Base-by-base conservation (phyloP, 2,329 filamentous ascomycete species). In the Ceratocystis papillata region DNA sequence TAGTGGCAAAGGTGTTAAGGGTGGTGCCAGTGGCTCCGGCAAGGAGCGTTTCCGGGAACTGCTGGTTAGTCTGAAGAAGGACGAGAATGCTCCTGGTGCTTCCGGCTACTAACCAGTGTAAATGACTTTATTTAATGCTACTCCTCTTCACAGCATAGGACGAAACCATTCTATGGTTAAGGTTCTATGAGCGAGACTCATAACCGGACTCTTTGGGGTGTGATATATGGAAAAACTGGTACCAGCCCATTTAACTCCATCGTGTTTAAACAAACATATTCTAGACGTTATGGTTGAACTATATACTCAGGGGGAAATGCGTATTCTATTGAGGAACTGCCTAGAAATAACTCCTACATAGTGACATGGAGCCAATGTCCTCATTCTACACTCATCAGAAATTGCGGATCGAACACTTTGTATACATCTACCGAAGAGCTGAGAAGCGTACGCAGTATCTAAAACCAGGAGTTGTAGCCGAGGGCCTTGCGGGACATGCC, bases 41-140 rank as follows among this genome's bases (percentile, higher is more conserved):
- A 99, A 99, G 83, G 90, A 95, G 76, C 89, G 91, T 70, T 97
- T 99, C 83, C 87, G 94, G 70, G 93, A 97, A 78, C 74, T 97
- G 73, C 79, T 99, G 72, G 77, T 92, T 71, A 92, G 86, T 75
- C 78, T 99, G 77, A 87, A 87, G 78, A 96, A 96, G 80, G 94
- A 99, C 71, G 88, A 96, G 78, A 95, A 95, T 77, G 86, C 85
- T 28, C 86, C 85, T 25, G 86, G 85, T 69, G 83, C 85, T 65
- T 82, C 80, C 69, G 85, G 85, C 67, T 83, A 85, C 73, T 87
- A 79, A 74, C 64, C 55, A 3, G 22, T n/a, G 62, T 63, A 44
- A 33, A 22, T 63, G 25, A 33, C 57, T 37, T 57, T 45, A 33
- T 53, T 53, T 53, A 30, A 37, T 62, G 30, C 22, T n/a, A 57